Evolutionary conservation across 2,329 filamentous ascomycete genomes (phyloP), one percentile per base, ranked within the genome.

Genomic region (Lachnellula suecica): DNA sequence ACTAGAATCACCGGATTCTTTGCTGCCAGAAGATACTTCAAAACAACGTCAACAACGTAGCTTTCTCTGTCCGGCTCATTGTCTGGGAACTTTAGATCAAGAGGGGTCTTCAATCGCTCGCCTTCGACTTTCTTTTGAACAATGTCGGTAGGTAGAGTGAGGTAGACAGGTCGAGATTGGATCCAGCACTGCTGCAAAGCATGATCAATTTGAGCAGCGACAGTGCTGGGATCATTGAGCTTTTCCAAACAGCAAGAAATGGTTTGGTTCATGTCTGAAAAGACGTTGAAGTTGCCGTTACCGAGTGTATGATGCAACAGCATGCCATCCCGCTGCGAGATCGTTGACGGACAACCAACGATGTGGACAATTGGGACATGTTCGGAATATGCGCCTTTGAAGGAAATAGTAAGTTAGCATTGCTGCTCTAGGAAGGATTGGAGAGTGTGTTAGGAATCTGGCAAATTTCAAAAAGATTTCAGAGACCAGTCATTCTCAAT

Each of bases 91-190:
- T 74, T 69, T 2, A 93, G 72, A 64, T 91, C 81, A 54, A 96
- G 83, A 0, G 84, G 83, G 0, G 76, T 85, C n/a, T 85, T 79
- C 11, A 96, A 77, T 7, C 85, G 76, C 43, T 81, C 78, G 31
- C 88, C 90, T 66, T 93, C 86, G 22, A 96, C 74, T 71, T 92
- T 89, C 68, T 84, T 81, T 60, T 84, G 74, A 9, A 89, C 84
- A 78, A 94, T 88, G 66, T 96, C 89, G 15, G 88, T 89, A 2
- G 91, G 90, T 8, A 96, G 75, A 66, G 86, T 86, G 62, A 96
- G 84, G 71, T 96, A 96, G 45, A 95, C 88, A 2, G 91, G 91
- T 19, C 88, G 81, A 55, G 85, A 89, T 51, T 81, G 77, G 41
- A 89, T 71, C 74, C 82, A 90, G 68, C 89, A 94, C 70, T 91